These are phyloP conservation scores for Argentina anserina DNA, from an alignment of 306 rosid species.

Conservation along the genomic window DNA sequence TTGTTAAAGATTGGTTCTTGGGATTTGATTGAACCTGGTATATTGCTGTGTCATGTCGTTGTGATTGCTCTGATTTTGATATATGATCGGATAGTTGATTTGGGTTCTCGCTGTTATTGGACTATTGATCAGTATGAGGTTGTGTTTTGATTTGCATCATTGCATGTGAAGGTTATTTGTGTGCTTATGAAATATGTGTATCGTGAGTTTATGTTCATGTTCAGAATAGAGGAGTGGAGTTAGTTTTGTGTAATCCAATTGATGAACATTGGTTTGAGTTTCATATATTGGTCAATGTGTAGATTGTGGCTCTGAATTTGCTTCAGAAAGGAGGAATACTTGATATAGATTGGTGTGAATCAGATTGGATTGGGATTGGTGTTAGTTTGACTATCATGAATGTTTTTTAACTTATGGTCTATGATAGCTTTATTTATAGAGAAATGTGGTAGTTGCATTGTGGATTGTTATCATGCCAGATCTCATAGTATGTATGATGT, in stretches of 20 bases:
- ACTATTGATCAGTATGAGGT: background rate
- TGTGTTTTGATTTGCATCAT: background rate
- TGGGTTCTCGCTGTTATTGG: background rate
- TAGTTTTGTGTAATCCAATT: background rate
- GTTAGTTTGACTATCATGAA: background rate
- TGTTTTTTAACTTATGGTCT: background rate
- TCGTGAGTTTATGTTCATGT: background rate
- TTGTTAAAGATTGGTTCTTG: background rate
- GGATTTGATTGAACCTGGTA: background rate
- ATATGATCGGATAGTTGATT: background rate
- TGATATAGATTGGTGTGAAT: background rate
- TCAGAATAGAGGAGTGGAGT: background rate
- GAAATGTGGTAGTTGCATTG: background rate
- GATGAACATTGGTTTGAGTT: background rate
- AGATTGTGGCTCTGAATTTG: background rate
- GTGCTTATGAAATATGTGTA: background rate
- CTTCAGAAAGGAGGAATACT: background rate
- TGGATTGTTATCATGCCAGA: background rate
- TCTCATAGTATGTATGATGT: background rate
- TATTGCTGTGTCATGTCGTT: background rate
- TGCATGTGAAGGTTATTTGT: background rate
- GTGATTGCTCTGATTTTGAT: constrained; percentile 4
- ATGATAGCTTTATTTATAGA: background rate
- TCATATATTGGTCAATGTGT: background rate
- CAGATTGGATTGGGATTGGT: background rate